These are phyloP conservation scores for Fusarium algeriense DNA, from an alignment of 2,329 filamentous ascomycete genomes.

Conservation along the genomic window DNA sequence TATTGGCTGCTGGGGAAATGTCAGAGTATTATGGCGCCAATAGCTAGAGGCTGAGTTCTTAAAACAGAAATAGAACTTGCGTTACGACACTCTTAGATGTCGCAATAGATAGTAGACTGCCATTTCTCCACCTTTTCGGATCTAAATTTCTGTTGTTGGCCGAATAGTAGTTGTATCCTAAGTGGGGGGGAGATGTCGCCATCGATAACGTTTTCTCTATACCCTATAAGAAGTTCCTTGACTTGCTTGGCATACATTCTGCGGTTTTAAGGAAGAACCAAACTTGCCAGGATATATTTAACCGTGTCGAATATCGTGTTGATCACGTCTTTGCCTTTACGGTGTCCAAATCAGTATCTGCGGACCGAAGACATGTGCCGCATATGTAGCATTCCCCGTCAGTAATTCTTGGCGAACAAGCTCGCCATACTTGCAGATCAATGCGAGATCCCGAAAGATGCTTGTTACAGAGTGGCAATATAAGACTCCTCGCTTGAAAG, in stretches of 20 bases:
- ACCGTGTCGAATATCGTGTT: too few species aligned
- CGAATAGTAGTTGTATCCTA: neutral
- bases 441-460: too few species aligned
- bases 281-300: neutral
- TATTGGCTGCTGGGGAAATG: too few species aligned
- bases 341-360: neutral
- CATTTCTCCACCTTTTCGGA: neutral
- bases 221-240: too few species aligned
- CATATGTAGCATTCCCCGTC: accelerated
- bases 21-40: too few species aligned
- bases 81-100: neutral
- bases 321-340: neutral
- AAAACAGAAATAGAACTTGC: neutral
- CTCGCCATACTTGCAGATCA: neutral
- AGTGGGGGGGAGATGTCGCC: conserved; percentile 1
- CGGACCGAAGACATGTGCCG: accelerated
- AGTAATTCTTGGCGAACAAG: neutral
- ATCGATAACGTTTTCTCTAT: neutral
- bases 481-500: neutral
- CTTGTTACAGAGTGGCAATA: accelerated
- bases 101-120: neutral
- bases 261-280: neutral
- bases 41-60: too few species aligned
- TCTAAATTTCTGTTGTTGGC: neutral
- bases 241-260: neutral